A percentile compares a stretch with the other conserved stretches of the same genome.
Evolutionary conservation across 176 grass and related monocot genomes (phyloP).

Genomic region (Aechmea fasciata): DNA sequence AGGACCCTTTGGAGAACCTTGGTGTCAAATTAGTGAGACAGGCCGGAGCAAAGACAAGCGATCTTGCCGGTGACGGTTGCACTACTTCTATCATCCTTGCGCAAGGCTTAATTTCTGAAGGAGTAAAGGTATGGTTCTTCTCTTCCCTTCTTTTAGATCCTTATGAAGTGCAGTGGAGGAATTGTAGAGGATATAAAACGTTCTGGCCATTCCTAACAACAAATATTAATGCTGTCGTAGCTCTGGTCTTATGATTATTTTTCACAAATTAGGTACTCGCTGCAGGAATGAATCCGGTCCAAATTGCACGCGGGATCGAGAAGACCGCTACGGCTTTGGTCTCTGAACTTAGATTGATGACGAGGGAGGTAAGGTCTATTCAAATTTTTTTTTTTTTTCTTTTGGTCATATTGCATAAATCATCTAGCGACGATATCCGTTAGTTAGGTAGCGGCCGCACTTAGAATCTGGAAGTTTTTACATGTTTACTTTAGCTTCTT

Average conservation of each 20-base stretch:
- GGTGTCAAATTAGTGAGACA: constrained; percentile 90
- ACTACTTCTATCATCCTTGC: constrained; percentile 94
- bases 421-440: neutral
- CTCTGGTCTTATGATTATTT: constrained; percentile 19
- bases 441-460: neutral
- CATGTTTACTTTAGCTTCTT: neutral
- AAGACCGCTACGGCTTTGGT: constrained; percentile 67
- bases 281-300: constrained; percentile 86
- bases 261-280: constrained; percentile 78
- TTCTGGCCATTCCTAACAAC: neutral
- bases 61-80: constrained; percentile 83
- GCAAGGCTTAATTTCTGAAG: constrained; percentile 84
- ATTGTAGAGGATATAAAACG: neutral
- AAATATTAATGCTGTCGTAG: neutral
- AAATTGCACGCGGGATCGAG: constrained; percentile 74
- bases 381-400: constrained; percentile 6
- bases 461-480: neutral
- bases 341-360: constrained; percentile 76
- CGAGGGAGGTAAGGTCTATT: constrained; percentile 46
- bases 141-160: neutral
- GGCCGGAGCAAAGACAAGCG: constrained; percentile 77
- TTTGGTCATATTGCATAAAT: neutral
- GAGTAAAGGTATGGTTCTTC: constrained; percentile 53
- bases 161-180: neutral
- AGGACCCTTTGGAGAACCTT: constrained; percentile 87